Conservation (phyloP, 2,329 filamentous ascomycete species). For the Aspergillus fijiensis region DNA sequence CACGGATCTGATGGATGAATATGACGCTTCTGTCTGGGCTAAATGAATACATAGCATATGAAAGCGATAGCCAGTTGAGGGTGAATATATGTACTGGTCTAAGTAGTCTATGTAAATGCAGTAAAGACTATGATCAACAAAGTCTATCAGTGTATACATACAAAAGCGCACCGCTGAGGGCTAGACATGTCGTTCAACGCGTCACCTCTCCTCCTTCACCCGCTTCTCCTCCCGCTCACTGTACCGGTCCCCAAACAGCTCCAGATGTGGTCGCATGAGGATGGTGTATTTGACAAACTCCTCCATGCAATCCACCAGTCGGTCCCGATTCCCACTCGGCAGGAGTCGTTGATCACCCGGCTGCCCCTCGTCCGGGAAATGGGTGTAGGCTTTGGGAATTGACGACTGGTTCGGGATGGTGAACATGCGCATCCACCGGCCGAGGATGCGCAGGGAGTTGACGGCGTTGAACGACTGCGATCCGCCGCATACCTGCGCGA, state of each 20-base stretch:
- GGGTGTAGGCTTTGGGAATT: slow-evolving; percentile 62
- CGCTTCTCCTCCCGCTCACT: slow-evolving; percentile 54
- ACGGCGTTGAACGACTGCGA: slow-evolving; percentile 68
- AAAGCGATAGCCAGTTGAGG: too few relatives aligned
- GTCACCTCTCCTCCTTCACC: neutral
- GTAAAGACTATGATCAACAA: neutral
- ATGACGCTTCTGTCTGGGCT: neutral
- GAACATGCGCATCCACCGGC: slow-evolving; percentile 71
- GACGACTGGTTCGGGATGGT: slow-evolving; percentile 65
- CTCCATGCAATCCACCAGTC: slow-evolving; percentile 67
- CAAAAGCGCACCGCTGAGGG: neutral
- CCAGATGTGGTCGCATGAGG: slow-evolving; percentile 61
- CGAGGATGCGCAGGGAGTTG: slow-evolving; percentile 64
- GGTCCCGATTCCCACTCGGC: slow-evolving; percentile 57
- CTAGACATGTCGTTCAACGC: neutral
- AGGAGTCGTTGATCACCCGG: slow-evolving; percentile 53
- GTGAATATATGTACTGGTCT: too few relatives aligned
- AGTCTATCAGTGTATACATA: neutral
- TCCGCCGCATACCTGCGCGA: slow-evolving; percentile 64
- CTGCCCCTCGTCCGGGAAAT: slow-evolving; percentile 55
- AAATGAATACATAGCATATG: too few relatives aligned
- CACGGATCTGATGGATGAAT: slow-evolving; percentile 46
- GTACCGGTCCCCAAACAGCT: slow-evolving; percentile 61
- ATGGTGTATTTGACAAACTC: slow-evolving; percentile 70
- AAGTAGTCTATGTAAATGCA: neutral